Evolutionary conservation across 495 filamentous ascomycete species (phyloP), one percentile per base, ranked within the genome.

Genomic region (Antarctomyces pellizariae): DNA sequence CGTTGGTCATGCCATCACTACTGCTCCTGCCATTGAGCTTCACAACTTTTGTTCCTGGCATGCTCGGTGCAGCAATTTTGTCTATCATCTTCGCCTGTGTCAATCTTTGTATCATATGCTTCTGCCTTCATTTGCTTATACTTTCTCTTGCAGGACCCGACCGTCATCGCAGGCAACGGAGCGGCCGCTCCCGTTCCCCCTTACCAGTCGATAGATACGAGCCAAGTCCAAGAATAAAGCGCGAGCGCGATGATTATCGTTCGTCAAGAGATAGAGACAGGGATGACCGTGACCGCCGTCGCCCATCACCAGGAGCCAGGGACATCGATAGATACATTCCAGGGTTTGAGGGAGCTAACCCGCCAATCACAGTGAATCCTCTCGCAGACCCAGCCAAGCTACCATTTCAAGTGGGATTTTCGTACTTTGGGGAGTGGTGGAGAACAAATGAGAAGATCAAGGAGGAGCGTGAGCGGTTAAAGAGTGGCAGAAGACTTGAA

Each of bases 381-480:
- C 46, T 92, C 18, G 58, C 68, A 9, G 77, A 95, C 37, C 86
- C 86, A 4, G 55, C 82, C 28, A 73, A 63, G 26, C 57, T 95
- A 6, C 75, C 91, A 8, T 90, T 74, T 36, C 83, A 93, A 45
- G 86, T 92, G 25, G 84, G 86, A 0, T 95, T 95, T 52, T 91
- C 75, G 13, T 95, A 71, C 49, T 99, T 89, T 43, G 75, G 79
- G 4, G 89, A 95, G 47, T 99, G 86, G 86, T 93, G 83, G 82
- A 59, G 82, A 30, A 51, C 61, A 6, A 80, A 91, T 39, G 75
- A 89, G 44, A 59, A 59, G 14, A 71, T 89, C 31, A 84, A 80
- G 42, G 78, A 89, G 28, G 79, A 90, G 32, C 73, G 72, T 37
- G 80, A 92, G 39, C 71, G 76, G 11, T 53, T 55, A 10, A 73